Evolutionary conservation across 768 basidiomycete genomes (phyloP).

Genomic region (Lactarius deliciosus): DNA sequence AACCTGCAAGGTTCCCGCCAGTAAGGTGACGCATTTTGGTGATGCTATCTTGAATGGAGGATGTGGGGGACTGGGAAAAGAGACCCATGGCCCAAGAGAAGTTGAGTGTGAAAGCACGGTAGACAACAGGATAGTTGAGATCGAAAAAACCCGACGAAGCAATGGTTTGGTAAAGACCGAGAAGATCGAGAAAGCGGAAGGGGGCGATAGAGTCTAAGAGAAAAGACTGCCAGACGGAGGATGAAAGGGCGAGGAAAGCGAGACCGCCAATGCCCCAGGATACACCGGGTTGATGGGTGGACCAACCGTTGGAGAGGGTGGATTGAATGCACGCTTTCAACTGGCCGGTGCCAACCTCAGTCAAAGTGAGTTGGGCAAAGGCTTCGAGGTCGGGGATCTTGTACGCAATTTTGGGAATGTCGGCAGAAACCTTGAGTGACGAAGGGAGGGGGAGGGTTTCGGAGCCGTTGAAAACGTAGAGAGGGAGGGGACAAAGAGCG

Average conservation of each 20-base stretch:
- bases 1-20: slow-evolving; percentile 69
- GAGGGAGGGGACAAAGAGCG: slow-evolving; percentile 77
- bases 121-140: slow-evolving; percentile 85
- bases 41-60: slow-evolving; percentile 72
- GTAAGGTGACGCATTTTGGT: slow-evolving; percentile 80
- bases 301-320: slow-evolving; percentile 89
- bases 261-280: slow-evolving; percentile 75
- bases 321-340: slow-evolving; percentile 89
- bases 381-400: slow-evolving; percentile 90
- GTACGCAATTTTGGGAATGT: slow-evolving; percentile 80
- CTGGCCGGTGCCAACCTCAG: slow-evolving; percentile 63
- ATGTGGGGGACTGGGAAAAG: slow-evolving; percentile 51
- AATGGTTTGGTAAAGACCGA: slow-evolving; percentile 83
- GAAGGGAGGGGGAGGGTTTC: slow-evolving; percentile 65
- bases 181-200: slow-evolving; percentile 75
- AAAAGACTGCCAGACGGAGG: slow-evolving; percentile 55
- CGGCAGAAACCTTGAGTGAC: slow-evolving; percentile 51
- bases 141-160: slow-evolving; percentile 75
- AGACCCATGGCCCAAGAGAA: slow-evolving; percentile 89
- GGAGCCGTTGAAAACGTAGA: slow-evolving; percentile 86
- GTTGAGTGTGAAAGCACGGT: slow-evolving; percentile 78
- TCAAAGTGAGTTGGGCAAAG: slow-evolving; percentile 75
- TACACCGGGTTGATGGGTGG: slow-evolving; percentile 70
- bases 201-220: slow-evolving; percentile 60
- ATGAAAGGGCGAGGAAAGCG: slow-evolving; percentile 56